phyloP scores from a whole-genome alignment of 176 grass and related monocot species.

The barley (Hordeum vulgare) region DNA sequence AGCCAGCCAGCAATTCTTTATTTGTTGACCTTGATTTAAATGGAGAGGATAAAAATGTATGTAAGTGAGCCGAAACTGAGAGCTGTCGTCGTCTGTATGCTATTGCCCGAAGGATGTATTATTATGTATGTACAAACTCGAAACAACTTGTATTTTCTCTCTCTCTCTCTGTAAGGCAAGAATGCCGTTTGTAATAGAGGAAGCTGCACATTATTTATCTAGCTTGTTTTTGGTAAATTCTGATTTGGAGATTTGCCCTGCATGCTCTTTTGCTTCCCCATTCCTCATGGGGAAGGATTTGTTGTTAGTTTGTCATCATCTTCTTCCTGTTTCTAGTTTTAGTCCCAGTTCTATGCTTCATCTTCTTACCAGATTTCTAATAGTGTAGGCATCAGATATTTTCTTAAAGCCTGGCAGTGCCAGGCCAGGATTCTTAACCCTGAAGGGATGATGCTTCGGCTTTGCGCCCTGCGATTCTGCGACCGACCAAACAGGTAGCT shows the following conservation, averaged over 20 bases:
- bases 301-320: background rate
- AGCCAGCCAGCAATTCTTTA: constrained; percentile 32
- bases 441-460: background rate
- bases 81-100: background rate
- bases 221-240: background rate
- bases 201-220: constrained; percentile 26
- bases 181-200: constrained; percentile 20
- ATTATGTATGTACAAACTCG: background rate
- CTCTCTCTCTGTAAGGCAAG: background rate
- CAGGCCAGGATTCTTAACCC: background rate
- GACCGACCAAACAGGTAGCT: background rate
- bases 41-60: constrained; percentile 13
- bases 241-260: background rate
- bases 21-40: constrained; percentile 27
- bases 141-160: background rate
- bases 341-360: background rate
- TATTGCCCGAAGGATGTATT: background rate
- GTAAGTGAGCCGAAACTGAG: constrained; percentile 18
- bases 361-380: background rate
- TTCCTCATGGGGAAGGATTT: background rate
- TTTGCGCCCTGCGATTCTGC: background rate
- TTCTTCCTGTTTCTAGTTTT: background rate
- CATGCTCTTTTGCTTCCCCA: background rate
- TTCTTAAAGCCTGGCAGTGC: background rate
- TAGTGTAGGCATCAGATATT: background rate